These are phyloP conservation scores for Penicillium malachiteum DNA, from an alignment of 495 filamentous ascomycete species.

Conservation along the genomic window DNA sequence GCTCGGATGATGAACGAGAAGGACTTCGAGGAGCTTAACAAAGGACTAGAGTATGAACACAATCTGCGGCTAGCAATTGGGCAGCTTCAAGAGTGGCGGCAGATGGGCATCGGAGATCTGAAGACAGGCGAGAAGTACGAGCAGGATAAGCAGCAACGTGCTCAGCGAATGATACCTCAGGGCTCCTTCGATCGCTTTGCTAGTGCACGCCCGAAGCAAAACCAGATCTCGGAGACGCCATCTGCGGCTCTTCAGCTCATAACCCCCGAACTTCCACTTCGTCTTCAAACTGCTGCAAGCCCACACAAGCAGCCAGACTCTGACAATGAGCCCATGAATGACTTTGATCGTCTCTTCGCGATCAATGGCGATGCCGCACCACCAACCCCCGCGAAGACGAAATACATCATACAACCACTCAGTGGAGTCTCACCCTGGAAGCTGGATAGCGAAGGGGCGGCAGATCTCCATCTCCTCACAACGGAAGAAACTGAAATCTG, in stretches of 20 bases:
- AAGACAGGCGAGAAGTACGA: conserved; percentile 92
- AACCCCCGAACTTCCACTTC: conserved; percentile 71
- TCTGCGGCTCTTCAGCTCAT: conserved; percentile 70
- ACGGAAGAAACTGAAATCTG: conserved; percentile 84
- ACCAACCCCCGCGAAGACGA: conserved; percentile 45
- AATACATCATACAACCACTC: conserved; percentile 46
- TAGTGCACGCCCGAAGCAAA: conserved; percentile 51
- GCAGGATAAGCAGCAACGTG: conserved; percentile 76
- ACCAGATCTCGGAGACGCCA: conserved; percentile 64
- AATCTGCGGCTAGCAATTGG: conserved; percentile 85
- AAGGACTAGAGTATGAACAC: conserved; percentile 82
- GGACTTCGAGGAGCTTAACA: conserved; percentile 84
- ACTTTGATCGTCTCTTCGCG: conserved; percentile 45
- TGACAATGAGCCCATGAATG: conserved; percentile 34
- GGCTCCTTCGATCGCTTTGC: conserved; percentile 81
- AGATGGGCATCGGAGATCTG: conserved; percentile 76
- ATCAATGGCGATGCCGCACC: conserved; percentile 42
- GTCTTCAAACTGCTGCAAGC: conserved; percentile 45
- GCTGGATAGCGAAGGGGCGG: conserved; percentile 70
- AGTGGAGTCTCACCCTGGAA: conserved; percentile 63
- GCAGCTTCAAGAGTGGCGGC: conserved; percentile 93
- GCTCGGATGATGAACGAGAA: conserved; percentile 93
- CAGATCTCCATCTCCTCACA: conserved; percentile 82
- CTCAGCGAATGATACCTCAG: conserved; percentile 66
- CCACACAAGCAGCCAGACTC: conserved; percentile 34